phyloP scores from a whole-genome alignment of 257 asterid species.

The Solanum medicagineum region DNA sequence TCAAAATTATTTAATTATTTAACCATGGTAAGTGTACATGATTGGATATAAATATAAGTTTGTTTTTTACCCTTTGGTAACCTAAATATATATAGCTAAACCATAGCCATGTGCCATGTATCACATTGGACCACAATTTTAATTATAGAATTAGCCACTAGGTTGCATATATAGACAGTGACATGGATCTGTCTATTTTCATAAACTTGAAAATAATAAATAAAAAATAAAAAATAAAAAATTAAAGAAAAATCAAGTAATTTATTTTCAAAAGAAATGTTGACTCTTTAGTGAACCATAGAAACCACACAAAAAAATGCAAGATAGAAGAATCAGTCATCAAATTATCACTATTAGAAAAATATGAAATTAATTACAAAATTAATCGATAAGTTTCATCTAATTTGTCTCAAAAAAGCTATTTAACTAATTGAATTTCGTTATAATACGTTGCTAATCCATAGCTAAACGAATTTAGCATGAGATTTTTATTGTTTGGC shows the following conservation, averaged over 20 bases:
- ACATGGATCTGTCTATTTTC: background rate
- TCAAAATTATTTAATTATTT: background rate
- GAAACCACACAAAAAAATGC: background rate
- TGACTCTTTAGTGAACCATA: background rate
- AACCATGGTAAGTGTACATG: background rate
- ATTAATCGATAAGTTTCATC: no score
- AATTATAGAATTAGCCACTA: background rate
- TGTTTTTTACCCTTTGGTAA: background rate
- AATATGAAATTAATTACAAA: no score
- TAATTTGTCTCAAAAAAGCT: no score
- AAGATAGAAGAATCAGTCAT: background rate
- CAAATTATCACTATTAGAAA: background rate
- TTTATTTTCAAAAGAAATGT: background rate
- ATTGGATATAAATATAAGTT: background rate
- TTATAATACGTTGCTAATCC: no score
- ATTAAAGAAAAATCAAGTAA: background rate
- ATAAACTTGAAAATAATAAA: background rate
- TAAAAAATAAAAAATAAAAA: background rate
- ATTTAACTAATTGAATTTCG: no score
- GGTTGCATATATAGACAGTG: background rate
- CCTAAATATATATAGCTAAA: background rate
- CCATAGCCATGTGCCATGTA: background rate
- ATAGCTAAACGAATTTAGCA: no score
- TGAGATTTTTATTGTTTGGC: no score
- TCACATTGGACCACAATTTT: background rate